These are phyloP conservation scores for Chlorokybus atmophyticus DNA, from an alignment of 139 green algal species.

Conservation along the genomic window DNA sequence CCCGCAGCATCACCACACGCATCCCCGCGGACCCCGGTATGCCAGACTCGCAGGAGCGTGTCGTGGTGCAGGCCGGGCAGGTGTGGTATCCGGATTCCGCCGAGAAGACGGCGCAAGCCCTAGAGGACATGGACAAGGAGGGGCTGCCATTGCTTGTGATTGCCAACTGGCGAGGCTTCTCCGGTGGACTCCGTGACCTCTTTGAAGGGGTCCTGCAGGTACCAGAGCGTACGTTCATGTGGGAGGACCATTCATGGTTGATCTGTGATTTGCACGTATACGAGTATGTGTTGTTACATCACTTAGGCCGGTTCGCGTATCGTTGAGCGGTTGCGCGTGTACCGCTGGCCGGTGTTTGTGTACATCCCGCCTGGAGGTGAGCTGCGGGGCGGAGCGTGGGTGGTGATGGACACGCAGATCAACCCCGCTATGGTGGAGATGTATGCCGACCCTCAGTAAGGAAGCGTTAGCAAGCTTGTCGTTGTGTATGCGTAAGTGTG, in stretches of 20 bases:
- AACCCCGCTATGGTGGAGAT: conserved; percentile 48
- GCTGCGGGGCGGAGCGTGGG: conserved; percentile 93
- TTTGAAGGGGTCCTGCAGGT: conserved; percentile 88
- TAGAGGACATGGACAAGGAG: conserved; percentile 91
- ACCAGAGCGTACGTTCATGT: too few relatives aligned
- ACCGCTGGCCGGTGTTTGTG: conserved; percentile 80
- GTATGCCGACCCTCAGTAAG: conserved; percentile 32
- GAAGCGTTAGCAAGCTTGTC: too few relatives aligned
- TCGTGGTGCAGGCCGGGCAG: conserved; percentile 31
- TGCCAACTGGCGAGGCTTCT: conserved; percentile 98
- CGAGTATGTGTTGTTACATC: too few relatives aligned
- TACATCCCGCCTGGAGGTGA: conserved; percentile 87
- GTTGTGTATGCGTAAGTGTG: too few relatives aligned
- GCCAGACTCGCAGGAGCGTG: conserved; percentile 29
- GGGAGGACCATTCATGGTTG: too few relatives aligned
- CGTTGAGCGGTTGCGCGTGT: conserved; percentile 82
- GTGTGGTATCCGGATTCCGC: conserved; percentile 97
- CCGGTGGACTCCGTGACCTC: conserved; percentile 87
- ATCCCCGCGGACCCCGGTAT: conserved; percentile 86
- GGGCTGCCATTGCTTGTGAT: conserved; percentile 91
- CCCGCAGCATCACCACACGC: conserved; percentile 51
- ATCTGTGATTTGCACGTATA: too few relatives aligned
- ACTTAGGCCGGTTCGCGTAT: conserved; percentile 87
- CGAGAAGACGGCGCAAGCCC: conserved; percentile 91
- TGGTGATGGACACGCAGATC: conserved; percentile 91